Percentiles rank a stretch among this genome's conserved stretches.
phyloP scores from a whole-genome alignment of 2,329 filamentous ascomycete species.

The Aspergillus uvarum region DNA sequence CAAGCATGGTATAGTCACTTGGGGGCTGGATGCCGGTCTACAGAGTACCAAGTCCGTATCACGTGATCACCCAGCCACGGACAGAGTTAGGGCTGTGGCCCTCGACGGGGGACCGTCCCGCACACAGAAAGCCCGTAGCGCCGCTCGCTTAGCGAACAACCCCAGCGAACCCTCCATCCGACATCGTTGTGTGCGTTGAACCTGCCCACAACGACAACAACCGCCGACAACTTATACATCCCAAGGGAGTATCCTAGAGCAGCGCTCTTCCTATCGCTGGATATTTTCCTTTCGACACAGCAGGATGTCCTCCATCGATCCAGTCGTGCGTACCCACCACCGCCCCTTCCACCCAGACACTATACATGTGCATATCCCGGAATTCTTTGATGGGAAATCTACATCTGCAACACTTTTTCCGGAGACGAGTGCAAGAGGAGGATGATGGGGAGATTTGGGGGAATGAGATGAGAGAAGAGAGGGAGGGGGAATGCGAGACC shows the following conservation, averaged over 20 bases:
- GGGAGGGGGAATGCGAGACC: too few species aligned
- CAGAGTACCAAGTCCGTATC: slow-evolving; percentile 3
- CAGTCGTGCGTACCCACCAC: slow-evolving; percentile 56
- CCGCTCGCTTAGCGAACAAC: slow-evolving; percentile 41
- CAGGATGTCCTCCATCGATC: slow-evolving; percentile 67
- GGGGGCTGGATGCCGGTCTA: background rate
- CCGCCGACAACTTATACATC: slow-evolving; percentile 46
- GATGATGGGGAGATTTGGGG: too few species aligned
- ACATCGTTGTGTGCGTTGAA: slow-evolving; percentile 45
- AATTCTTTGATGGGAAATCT: too few species aligned
- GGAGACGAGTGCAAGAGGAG: too few species aligned
- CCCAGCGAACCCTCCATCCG: slow-evolving; percentile 36
- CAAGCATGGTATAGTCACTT: background rate
- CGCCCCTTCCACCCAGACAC: slow-evolving; percentile 8
- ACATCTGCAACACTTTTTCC: too few species aligned
- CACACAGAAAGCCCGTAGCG: slow-evolving; percentile 34
- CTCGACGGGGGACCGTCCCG: slow-evolving; percentile 30
- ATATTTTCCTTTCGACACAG: slow-evolving; percentile 43
- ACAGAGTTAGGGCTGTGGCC: slow-evolving; percentile 42
- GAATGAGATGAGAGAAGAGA: too few species aligned
- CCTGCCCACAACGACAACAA: slow-evolving; percentile 48
- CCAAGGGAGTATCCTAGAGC: slow-evolving; percentile 43
- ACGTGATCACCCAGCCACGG: slow-evolving; percentile 25
- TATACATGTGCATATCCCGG: background rate
- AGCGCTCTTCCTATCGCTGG: slow-evolving; percentile 42